Evolutionary conservation across 164 flowering plant species (phyloP).

Genomic region (Paratinospora sagittata): DNA sequence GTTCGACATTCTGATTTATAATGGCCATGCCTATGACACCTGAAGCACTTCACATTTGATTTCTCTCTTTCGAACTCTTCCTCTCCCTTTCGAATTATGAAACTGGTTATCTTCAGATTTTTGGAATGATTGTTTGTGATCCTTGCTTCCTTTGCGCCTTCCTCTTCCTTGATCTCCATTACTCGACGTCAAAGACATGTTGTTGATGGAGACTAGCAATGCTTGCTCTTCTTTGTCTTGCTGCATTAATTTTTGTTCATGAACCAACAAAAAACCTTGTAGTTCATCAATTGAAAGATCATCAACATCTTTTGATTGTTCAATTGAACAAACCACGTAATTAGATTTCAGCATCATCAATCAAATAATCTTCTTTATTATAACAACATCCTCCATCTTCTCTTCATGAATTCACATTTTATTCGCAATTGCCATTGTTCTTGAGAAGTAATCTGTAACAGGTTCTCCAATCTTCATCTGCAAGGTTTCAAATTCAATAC

Average conservation of each 20-base stretch:
- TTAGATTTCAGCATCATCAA: slow-evolving; percentile 17
- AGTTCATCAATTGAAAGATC: no score
- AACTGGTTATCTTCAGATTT: no score
- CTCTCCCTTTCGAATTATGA: no score
- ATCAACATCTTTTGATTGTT: no score
- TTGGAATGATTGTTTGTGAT: not conserved
- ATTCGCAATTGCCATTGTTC: slow-evolving; percentile 16
- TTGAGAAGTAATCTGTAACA: slow-evolving; percentile 7
- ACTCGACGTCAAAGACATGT: not conserved
- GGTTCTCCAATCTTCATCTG: slow-evolving; percentile 19
- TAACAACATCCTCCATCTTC: slow-evolving; percentile 9
- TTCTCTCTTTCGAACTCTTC: no score
- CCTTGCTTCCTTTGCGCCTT: slow-evolving; percentile 11
- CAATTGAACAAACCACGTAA: slow-evolving; percentile 10
- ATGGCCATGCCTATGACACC: slow-evolving; percentile 3
- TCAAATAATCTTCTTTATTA: slow-evolving; percentile 16
- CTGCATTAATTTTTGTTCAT: no score
- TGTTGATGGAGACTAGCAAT: slow-evolving; percentile 7
- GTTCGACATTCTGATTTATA: no score
- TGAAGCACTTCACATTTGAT: slow-evolving; percentile 13
- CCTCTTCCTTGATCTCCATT: slow-evolving; percentile 14
- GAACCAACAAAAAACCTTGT: no score
- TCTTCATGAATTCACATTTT: slow-evolving; percentile 16
- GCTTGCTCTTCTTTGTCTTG: slow-evolving; percentile 15
- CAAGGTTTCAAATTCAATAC: not conserved